Percentiles rank a stretch among this genome's conserved stretches.
Conservation (phyloP, 2,329 filamentous ascomycete genomes). For the Lachnellula occidentalis region DNA sequence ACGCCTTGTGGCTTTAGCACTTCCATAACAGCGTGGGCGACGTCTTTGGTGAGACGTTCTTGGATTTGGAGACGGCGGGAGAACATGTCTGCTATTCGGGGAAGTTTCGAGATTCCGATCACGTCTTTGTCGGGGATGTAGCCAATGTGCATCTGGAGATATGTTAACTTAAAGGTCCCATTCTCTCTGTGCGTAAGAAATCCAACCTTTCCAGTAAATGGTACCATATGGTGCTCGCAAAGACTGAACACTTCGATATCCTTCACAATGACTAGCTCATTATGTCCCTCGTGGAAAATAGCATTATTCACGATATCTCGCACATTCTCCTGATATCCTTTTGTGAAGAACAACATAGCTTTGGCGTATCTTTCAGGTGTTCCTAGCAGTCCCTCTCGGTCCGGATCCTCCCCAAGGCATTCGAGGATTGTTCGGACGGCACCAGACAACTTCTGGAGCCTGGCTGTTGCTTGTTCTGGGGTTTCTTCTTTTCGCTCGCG, state of each 20-base stretch:
- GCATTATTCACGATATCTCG: conserved; percentile 87
- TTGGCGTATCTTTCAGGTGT: conserved; percentile 87
- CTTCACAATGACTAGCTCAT: conserved; percentile 96
- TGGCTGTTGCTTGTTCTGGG: conserved; percentile 43
- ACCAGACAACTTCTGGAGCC: conserved; percentile 53
- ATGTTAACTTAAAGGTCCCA: not conserved
- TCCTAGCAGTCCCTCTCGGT: conserved; percentile 57
- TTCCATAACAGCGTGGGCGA: conserved; percentile 89
- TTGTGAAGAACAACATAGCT: conserved; percentile 92
- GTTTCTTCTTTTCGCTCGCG: conserved; percentile 55
- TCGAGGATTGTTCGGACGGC: conserved; percentile 63
- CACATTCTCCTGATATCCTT: conserved; percentile 94
- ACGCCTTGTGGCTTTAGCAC: conserved; percentile 91
- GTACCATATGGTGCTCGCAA: conserved; percentile 96
- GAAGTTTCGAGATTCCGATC: conserved; percentile 91
- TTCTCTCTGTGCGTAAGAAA: not conserved
- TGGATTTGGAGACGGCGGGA: conserved; percentile 89
- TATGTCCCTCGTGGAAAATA: conserved; percentile 93
- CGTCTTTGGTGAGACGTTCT: conserved; percentile 92
- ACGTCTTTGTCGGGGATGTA: conserved; percentile 92
- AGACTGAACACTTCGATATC: conserved; percentile 93
- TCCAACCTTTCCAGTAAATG: conserved; percentile 87
- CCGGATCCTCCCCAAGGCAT: conserved; percentile 63
- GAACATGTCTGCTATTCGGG: conserved; percentile 96
- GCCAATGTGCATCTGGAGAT: conserved; percentile 85